Percentiles rank a stretch among this genome's conserved stretches.
These are phyloP conservation scores for Euclidium syriacum DNA, from an alignment of 345 rosid genomes.

Conservation along the genomic window DNA sequence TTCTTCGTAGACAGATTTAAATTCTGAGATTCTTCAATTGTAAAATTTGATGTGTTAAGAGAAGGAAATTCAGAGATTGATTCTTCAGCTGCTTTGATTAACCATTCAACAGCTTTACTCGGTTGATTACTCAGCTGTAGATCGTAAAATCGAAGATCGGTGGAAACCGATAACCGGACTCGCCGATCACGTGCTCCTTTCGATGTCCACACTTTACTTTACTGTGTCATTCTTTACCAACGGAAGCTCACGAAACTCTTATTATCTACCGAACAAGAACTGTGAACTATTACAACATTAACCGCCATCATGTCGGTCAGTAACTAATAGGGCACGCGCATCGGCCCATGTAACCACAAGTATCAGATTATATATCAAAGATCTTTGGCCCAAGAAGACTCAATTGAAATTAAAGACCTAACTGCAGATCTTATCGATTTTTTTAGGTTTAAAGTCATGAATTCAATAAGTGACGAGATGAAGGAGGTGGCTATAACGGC, in stretches of 20 bases:
- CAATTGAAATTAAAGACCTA: too few species aligned
- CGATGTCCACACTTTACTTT: constrained; percentile 92
- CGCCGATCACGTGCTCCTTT: constrained; percentile 88
- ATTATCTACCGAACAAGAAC: too few species aligned
- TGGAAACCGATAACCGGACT: constrained; percentile 80
- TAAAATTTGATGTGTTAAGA: constrained; percentile 47
- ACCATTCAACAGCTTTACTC: constrained; percentile 95
- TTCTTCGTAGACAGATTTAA: constrained; percentile 63
- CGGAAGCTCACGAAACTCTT: constrained; percentile 95
- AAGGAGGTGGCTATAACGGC: too few species aligned
- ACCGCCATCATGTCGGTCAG: too few species aligned
- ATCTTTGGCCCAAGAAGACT: too few species aligned
- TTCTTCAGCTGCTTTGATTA: constrained; percentile 82
- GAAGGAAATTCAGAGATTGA: constrained; percentile 86
- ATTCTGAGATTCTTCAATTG: constrained; percentile 60
- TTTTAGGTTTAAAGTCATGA: too few species aligned
- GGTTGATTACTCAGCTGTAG: constrained; percentile 96
- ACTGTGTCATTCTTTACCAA: constrained; percentile 98
- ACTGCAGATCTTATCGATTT: too few species aligned
- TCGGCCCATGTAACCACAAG: too few species aligned
- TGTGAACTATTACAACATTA: too few species aligned
- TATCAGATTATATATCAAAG: too few species aligned
- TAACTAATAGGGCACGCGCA: too few species aligned
- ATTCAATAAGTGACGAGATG: too few species aligned
- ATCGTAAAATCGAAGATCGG: constrained; percentile 92